Evolutionary conservation across 345 rosid species (phyloP), one percentile per base, ranked within the genome.

Genomic region (Ceriops zippeliana): DNA sequence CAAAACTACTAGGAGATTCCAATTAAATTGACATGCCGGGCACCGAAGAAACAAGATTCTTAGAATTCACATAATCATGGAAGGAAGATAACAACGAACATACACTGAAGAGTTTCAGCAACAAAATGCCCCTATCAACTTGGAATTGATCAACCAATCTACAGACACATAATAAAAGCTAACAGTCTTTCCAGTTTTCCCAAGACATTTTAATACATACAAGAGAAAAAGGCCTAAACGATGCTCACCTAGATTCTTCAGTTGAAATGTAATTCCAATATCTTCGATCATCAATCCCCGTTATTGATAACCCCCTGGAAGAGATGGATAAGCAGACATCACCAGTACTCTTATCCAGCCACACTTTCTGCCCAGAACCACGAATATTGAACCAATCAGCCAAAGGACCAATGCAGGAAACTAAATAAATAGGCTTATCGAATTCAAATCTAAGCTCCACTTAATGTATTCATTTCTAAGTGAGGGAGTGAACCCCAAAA

Each of bases 221-320:
- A 57, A 13, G 17, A 52, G 42, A 34, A 26, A 56, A 64, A 3
- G 22, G 21, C 42, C 75, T 27, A 53, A 8, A 11, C 5, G 38
- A 69, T 31, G 30, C 88, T 82, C 75, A 91, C 98, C 95, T 85
- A 76, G 98, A 93, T 73, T 93, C 98, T 60, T 86, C 97, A 2
- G 89, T 78, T 6, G 86, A 88, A 63, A 93, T 75, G 74, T 84
- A 85, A 72, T 83, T 93, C 98, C 98, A 93, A 62, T 93, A 91
- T 81, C 98, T 83, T 60, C 98, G 80, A 79, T 93, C 97, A 83
- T 93, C 92, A 31, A 91, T 83, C 63, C 98, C 97, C 0, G 97
- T 93, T 52, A 93, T 87, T 0, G 78, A 71, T 64, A 93, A 79
- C 0, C 92, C 97, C 70, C 83, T 91, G 1, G 90, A 80, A 59